These are phyloP conservation scores for Phytophthora fragariaefolia DNA, from an alignment of 352 stramenopile genomes.

Conservation along the genomic window DNA sequence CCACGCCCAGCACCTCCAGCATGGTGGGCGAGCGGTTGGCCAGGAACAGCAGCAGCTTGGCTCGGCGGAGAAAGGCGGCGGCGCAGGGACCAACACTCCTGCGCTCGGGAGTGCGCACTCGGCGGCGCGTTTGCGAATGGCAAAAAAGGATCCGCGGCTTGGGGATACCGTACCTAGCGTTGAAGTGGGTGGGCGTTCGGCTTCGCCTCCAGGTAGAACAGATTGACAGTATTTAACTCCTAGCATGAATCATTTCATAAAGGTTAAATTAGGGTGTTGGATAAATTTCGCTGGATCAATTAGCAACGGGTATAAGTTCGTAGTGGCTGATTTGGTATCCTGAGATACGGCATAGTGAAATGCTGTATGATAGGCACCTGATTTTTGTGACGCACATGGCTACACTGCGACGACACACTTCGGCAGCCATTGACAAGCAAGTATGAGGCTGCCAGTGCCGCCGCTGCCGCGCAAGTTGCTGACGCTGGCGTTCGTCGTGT, in stretches of 20 bases:
- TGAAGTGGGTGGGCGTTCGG: background rate
- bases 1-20: constrained; percentile 52
- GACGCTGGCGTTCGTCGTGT: constrained; percentile 61
- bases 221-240: too few relatives aligned
- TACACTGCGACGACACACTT: constrained; percentile 7
- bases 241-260: too few relatives aligned
- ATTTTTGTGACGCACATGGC: constrained; percentile 21
- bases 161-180: too few relatives aligned
- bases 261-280: too few relatives aligned
- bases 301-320: background rate
- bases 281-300: too few relatives aligned
- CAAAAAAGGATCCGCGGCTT: background rate
- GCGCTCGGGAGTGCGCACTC: constrained; percentile 4
- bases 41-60: constrained; percentile 43
- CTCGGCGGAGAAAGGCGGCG: background rate
- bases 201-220: too few relatives aligned
- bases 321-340: too few relatives aligned
- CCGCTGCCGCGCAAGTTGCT: constrained; percentile 55
- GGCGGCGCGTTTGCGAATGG: constrained; percentile 26
- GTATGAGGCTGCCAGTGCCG: constrained; percentile 26
- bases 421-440: background rate
- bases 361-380: constrained; percentile 2
- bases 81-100: constrained; percentile 30
- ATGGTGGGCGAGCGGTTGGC: constrained; percentile 44
- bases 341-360: too few relatives aligned